These are phyloP conservation scores for Eudorina sp. DNA, from an alignment of 139 green algal species.

Conservation along the genomic window DNA sequence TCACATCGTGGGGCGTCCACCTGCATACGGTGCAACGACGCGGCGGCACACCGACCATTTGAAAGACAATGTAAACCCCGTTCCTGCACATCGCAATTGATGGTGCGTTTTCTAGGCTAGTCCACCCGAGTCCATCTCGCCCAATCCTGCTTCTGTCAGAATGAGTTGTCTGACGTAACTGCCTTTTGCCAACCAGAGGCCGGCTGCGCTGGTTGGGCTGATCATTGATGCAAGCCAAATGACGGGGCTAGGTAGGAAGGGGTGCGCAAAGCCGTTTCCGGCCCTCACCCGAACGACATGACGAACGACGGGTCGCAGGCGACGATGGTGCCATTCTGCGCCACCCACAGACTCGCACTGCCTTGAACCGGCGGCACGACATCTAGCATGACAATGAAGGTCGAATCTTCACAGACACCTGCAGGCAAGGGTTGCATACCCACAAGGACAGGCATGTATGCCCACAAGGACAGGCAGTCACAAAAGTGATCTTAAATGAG, in stretches of 20 bases:
- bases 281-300: slow-evolving; percentile 7
- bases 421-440: neutral
- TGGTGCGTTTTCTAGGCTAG: neutral
- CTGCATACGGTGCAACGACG: neutral
- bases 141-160: too few relatives aligned
- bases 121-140: neutral
- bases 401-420: slow-evolving; percentile 39
- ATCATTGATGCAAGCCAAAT: neutral
- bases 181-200: too few relatives aligned
- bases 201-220: too few relatives aligned
- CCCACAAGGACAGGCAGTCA: neutral
- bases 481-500: neutral
- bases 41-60: neutral
- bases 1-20: neutral
- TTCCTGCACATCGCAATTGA: neutral
- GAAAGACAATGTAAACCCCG: neutral
- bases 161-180: too few relatives aligned
- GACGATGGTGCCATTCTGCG: neutral
- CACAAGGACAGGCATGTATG: neutral
- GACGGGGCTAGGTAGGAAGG: neutral
- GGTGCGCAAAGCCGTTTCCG: neutral
- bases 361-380: neutral
- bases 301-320: neutral
- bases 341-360: slow-evolving; percentile 8
- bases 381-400: slow-evolving; percentile 27